Percentiles rank a stretch among this genome's conserved stretches.
Evolutionary conservation across 2,329 filamentous ascomycete genomes (phyloP).

Genomic region (Triangularia setosa): DNA sequence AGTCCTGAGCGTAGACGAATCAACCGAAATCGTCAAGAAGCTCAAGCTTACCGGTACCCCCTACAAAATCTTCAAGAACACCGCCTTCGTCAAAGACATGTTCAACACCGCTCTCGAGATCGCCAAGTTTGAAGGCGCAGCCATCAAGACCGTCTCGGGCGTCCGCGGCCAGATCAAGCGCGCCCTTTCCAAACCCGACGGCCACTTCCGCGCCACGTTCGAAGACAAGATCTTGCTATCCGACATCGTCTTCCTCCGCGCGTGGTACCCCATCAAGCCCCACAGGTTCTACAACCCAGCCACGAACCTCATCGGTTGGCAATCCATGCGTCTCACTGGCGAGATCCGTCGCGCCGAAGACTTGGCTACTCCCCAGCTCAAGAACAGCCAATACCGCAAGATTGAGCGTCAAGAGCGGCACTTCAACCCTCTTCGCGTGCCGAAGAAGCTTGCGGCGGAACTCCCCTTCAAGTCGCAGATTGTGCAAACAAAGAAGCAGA

Average conservation of each 20-base stretch:
- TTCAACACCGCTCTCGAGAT: constrained; percentile 91
- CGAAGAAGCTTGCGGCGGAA: constrained; percentile 72
- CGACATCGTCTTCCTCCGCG: constrained; percentile 92
- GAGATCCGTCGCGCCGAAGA: constrained; percentile 76
- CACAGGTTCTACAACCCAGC: constrained; percentile 97
- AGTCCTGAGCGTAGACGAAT: constrained; percentile 90
- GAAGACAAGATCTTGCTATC: constrained; percentile 97
- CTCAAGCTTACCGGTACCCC: constrained; percentile 90
- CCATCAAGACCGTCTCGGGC: constrained; percentile 93
- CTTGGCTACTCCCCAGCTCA: constrained; percentile 71
- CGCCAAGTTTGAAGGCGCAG: constrained; percentile 95
- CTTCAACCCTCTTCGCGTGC: constrained; percentile 77
- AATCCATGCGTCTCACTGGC: constrained; percentile 89
- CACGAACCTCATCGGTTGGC: constrained; percentile 89
- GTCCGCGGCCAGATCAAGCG: constrained; percentile 96
- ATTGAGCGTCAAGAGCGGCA: constrained; percentile 64
- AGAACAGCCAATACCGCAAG: constrained; percentile 79
- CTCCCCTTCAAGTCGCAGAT: constrained; percentile 94
- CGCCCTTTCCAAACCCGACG: constrained; percentile 87
- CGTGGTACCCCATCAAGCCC: constrained; percentile 95
- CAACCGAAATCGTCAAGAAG: constrained; percentile 98
- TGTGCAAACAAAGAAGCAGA: constrained; percentile 72
- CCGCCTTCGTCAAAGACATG: constrained; percentile 98
- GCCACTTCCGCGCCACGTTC: constrained; percentile 93
- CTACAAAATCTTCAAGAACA: constrained; percentile 99